Percentiles rank a stretch among this genome's conserved stretches.
Evolutionary conservation across 495 filamentous ascomycete genomes (phyloP).

Genomic region (Trichoderma parareesei): DNA sequence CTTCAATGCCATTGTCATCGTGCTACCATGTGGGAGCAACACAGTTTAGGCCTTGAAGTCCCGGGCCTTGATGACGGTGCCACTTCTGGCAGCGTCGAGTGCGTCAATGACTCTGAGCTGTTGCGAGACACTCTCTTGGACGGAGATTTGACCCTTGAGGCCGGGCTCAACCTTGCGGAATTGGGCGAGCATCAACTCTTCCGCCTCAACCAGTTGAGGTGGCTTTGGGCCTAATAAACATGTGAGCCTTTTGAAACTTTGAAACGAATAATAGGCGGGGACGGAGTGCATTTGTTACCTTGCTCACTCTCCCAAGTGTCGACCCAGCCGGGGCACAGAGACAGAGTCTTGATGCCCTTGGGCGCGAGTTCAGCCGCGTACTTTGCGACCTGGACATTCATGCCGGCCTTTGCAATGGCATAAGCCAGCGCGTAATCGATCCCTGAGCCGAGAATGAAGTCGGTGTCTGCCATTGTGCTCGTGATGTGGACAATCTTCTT

Average conservation of each 20-base stretch:
- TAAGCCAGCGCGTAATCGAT: conserved; percentile 19
- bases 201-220: neutral
- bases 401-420: conserved; percentile 25
- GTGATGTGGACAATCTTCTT: conserved; percentile 53
- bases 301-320: conserved; percentile 17
- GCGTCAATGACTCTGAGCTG: neutral
- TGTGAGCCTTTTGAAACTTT: neutral
- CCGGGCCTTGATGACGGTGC: neutral
- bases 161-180: neutral
- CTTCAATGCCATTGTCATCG: neutral
- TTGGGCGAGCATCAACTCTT: neutral
- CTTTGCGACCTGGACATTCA: conserved; percentile 35
- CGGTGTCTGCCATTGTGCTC: conserved; percentile 34
- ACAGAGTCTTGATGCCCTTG: conserved; percentile 42
- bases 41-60: neutral
- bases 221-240: neutral
- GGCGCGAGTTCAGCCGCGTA: conserved; percentile 42
- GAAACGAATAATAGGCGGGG: neutral
- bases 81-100: neutral
- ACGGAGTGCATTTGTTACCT: conserved; percentile 14
- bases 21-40: too few relatives aligned
- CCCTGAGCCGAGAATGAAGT: conserved; percentile 19
- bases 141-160: neutral
- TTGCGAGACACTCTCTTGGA: neutral
- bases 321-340: conserved; percentile 22